phyloP scores from a whole-genome alignment of 345 rosid species.

The Sonneratia caseolaris region DNA sequence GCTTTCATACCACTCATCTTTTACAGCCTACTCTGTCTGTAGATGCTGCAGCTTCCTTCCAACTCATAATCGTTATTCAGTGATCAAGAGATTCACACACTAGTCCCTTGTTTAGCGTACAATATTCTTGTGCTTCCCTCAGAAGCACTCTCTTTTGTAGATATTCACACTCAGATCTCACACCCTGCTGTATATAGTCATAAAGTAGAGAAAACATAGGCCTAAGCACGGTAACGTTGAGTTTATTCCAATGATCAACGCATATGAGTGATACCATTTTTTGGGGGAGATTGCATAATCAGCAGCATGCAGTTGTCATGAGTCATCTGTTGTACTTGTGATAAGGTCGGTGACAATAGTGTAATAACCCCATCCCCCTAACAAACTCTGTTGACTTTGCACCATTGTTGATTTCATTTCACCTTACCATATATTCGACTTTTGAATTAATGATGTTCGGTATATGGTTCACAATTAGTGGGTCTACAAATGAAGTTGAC shows the following conservation, averaged over 20 bases:
- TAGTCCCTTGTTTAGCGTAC: not conserved
- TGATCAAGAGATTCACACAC: too few species aligned
- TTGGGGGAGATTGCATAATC: not conserved
- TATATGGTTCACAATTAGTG: too few species aligned
- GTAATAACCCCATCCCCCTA: not conserved
- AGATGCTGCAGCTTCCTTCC: slow-evolving; percentile 11
- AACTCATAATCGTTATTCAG: too few species aligned
- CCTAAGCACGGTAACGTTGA: not conserved
- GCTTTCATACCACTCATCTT: slow-evolving; percentile 95
- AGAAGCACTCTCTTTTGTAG: not conserved
- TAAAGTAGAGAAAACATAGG: not conserved
- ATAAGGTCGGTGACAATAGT: not conserved
- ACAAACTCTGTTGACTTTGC: not conserved
- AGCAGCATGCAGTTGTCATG: not conserved
- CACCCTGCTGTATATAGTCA: not conserved
- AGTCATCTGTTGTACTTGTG: not conserved
- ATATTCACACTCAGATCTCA: not conserved
- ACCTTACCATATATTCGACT: not conserved
- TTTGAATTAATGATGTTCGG: too few species aligned
- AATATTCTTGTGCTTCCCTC: not conserved
- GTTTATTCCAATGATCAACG: not conserved
- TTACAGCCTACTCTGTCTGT: slow-evolving; percentile 87
- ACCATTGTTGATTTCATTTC: too few species aligned
- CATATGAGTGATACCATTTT: not conserved
- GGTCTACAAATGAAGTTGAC: too few species aligned